Percentiles rank a stretch among this genome's conserved stretches.
These are phyloP conservation scores for Dryas alaskensis DNA, from an alignment of 306 rosid species.

Conservation along the genomic window DNA sequence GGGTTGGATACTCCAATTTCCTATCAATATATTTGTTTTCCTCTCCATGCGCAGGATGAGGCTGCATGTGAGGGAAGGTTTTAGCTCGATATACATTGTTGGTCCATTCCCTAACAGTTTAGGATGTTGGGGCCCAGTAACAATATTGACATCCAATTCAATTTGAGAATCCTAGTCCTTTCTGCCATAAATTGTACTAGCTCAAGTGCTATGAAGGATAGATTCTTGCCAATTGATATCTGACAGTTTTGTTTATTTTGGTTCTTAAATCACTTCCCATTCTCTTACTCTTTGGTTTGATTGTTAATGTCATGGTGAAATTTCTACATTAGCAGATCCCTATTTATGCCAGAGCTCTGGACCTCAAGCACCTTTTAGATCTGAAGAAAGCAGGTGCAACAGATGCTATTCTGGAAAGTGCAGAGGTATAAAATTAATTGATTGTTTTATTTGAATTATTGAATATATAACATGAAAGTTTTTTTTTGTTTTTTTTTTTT, in stretches of 20 bases:
- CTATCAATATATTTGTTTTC: no score
- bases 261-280: not conserved
- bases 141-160: not conserved
- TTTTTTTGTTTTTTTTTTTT: not conserved
- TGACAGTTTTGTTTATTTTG: not conserved
- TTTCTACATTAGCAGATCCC: conserved; percentile 60
- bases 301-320: conserved; percentile 24
- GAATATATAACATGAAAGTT: not conserved
- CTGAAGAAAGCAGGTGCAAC: conserved; percentile 91
- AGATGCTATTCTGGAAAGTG: conserved; percentile 83
- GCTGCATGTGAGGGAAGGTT: no score
- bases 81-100: no score
- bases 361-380: conserved; percentile 82
- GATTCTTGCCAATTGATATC: not conserved
- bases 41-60: no score
- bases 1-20: no score
- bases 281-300: conserved; percentile 19
- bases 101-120: no score
- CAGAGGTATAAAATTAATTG: conserved; percentile 56
- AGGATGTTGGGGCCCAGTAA: no score
- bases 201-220: not conserved
- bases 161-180: not conserved
- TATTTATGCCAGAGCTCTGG: conserved; percentile 87
- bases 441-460: conserved; percentile 10
- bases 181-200: not conserved